phyloP scores from a whole-genome alignment of 768 basidiomycete species.

The Podaxis carcinomalis region DNA sequence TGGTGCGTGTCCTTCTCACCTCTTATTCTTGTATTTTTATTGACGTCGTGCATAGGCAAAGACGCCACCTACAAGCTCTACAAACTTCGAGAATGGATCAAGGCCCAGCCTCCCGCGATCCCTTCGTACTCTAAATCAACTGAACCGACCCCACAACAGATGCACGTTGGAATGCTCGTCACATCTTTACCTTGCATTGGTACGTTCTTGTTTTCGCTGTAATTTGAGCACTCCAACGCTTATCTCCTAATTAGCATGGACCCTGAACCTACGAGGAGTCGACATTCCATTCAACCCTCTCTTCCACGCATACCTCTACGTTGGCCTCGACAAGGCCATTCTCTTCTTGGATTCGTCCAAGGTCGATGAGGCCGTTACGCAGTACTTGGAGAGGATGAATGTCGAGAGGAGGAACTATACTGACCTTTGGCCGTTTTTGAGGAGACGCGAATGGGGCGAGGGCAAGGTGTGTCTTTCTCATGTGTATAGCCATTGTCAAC shows the following conservation, averaged over 20 bases:
- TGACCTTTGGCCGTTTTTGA: conserved; percentile 75
- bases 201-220: conserved; percentile 25
- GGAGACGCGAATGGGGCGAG: conserved; percentile 70
- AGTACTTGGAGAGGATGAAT: conserved; percentile 52
- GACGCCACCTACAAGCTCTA: conserved; percentile 69
- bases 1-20: conserved; percentile 25
- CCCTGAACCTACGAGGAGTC: conserved; percentile 83
- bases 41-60: conserved; percentile 31
- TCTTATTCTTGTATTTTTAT: neutral
- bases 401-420: conserved; percentile 67
- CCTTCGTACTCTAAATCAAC: conserved; percentile 56
- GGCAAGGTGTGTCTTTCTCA: conserved; percentile 51
- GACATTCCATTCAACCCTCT: conserved; percentile 93
- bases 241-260: conserved; percentile 52
- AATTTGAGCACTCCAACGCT: conserved; percentile 7
- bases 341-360: conserved; percentile 76
- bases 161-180: conserved; percentile 64
- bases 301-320: conserved; percentile 82
- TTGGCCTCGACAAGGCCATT: conserved; percentile 56
- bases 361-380: conserved; percentile 50
- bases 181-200: conserved; percentile 70
- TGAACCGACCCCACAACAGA: conserved; percentile 55
- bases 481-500: conserved; percentile 1
- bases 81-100: conserved; percentile 69
- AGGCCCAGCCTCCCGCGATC: conserved; percentile 49